Percentiles rank a stretch among this genome's conserved stretches.
phyloP scores from a whole-genome alignment of 768 basidiomycete genomes.

The Phaffia tasmanica region DNA sequence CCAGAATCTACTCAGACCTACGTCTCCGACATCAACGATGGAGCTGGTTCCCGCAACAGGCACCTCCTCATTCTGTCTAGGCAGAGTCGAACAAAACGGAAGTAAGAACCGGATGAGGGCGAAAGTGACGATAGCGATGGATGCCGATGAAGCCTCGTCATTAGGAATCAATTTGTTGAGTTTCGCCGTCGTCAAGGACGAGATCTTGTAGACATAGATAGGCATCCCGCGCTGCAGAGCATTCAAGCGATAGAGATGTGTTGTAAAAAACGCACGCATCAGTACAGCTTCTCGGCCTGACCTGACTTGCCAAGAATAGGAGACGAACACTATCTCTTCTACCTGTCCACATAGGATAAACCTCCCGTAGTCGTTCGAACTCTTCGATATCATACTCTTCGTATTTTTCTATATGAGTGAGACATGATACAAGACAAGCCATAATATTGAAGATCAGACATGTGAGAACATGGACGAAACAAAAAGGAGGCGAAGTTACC shows the following conservation, averaged over 20 bases:
- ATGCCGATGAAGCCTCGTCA: conserved; percentile 16
- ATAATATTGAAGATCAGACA: no score
- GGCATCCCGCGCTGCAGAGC: conserved; percentile 23
- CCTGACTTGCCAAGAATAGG: no score
- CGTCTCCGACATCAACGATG: conserved; percentile 24
- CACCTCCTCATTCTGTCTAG: not conserved
- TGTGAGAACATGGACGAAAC: no score
- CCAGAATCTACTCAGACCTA: conserved; percentile 25
- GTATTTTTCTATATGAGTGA: not conserved
- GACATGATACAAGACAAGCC: no score
- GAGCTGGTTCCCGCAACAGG: conserved; percentile 17
- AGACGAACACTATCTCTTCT: conserved; percentile 11
- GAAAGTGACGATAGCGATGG: conserved; percentile 23
- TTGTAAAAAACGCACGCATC: not conserved
- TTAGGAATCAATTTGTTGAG: conserved; percentile 17
- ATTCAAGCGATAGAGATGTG: not conserved
- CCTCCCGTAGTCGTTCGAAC: conserved; percentile 14
- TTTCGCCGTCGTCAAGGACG: conserved; percentile 18
- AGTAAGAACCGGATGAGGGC: conserved; percentile 25
- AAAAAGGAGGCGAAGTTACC: no score
- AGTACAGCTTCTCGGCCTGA: not conserved
- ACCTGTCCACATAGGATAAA: conserved; percentile 25
- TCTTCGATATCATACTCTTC: conserved; percentile 21
- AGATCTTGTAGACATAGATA: conserved; percentile 28
- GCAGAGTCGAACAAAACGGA: conserved; percentile 17